Evolutionary conservation across 257 asterid genomes (phyloP), one percentile per base, ranked within the genome.

Genomic region (Misopates orontium): DNA sequence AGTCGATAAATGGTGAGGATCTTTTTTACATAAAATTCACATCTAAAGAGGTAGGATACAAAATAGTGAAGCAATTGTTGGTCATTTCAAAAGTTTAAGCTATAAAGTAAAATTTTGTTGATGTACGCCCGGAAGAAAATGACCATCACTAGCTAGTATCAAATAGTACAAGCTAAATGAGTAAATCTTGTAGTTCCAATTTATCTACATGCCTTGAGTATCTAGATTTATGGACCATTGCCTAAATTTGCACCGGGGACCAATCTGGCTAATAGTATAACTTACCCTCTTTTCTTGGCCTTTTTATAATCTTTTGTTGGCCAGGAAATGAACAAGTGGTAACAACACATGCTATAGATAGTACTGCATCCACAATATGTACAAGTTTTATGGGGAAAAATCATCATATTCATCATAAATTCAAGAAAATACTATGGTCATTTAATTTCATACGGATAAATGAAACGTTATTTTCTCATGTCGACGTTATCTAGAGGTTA

Each of bases 201-300:
- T 64, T 56, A 54, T 60, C 56, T 50, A 40, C 49, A 60, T 66
- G 64, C 49, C 39, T 44, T 61, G 47, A 44, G 55, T 58, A 20
- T 23, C 56, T 75, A 66, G 68, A 71, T 60, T 56, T 52, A 63
- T 48, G 63, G 68, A 62, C 64, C 69, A 73, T 60, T 62, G 62
- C 76, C 79, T 73, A 73, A 60, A 64, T 65, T 68, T 71, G 56
- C 31, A 25, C 11, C 52, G 67, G 81, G 78, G 78, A 73, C 78
- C 76, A 64, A 73, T 9, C 78, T 66, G 56, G 41, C 13, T 15
- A 60, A 5, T 50, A 63, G 8, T 18, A 13, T 71, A 12, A 25
- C 17, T 50, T 48, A 71, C 60, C 76, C 54, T 60, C 47, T 50
- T 32, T 56, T 7, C 31, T 44, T 42, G 18, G 44, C 54, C 45